phyloP scores from a whole-genome alignment of 257 asterid species.

The Solanum arcanum region DNA sequence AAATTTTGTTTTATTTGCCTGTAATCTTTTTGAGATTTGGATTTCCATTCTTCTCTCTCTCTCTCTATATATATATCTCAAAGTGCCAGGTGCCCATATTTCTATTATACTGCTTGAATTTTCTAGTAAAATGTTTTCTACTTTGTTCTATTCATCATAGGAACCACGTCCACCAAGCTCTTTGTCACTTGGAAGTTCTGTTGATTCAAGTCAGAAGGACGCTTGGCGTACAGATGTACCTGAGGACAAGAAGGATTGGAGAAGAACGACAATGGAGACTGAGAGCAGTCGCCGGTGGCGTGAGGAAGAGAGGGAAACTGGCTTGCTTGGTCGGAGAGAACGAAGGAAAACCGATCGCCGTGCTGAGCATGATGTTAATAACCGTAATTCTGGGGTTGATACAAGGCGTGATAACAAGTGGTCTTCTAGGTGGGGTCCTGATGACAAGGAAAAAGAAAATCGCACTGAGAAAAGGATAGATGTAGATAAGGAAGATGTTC shows the following conservation, averaged over 20 bases:
- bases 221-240: conserved; percentile 61
- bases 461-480: conserved; percentile 58
- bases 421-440: conserved; percentile 98
- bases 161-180: conserved; percentile 82
- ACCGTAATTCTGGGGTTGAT: conserved; percentile 66
- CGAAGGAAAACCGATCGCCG: conserved; percentile 89
- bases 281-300: conserved; percentile 97
- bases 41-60: background rate
- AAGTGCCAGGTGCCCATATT: background rate
- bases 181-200: conserved; percentile 72
- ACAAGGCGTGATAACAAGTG: conserved; percentile 87
- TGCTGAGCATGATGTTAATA: conserved; percentile 55
- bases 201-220: conserved; percentile 75
- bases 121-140: background rate
- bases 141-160: conserved; percentile 16
- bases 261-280: conserved; percentile 46
- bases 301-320: conserved; percentile 99
- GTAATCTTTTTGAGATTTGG: background rate
- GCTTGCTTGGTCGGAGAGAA: conserved; percentile 86
- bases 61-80: background rate
- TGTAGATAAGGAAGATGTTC: conserved; percentile 70
- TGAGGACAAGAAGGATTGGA: conserved; percentile 87
- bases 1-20: background rate
- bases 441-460: conserved; percentile 85
- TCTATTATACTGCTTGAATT: background rate